phyloP scores from a whole-genome alignment of 2,329 filamentous ascomycete genomes.

The Colletotrichum sp. region DNA sequence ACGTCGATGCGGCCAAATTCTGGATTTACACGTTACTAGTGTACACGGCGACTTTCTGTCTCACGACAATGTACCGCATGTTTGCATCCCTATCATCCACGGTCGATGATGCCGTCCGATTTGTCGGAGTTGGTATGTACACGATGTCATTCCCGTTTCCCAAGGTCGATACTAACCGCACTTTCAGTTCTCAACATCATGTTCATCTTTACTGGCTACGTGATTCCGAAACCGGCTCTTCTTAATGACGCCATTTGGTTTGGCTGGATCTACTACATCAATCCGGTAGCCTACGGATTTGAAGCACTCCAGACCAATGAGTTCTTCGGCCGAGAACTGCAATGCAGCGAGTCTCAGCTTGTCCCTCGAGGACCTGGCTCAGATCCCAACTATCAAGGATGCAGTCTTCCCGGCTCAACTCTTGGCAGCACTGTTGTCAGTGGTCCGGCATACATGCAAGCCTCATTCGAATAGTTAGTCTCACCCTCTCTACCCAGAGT shows the following conservation, averaged over 20 bases:
- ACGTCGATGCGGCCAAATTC: slow-evolving; percentile 18
- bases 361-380: slow-evolving; percentile 49
- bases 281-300: slow-evolving; percentile 69
- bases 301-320: slow-evolving; percentile 64
- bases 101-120: slow-evolving; percentile 65
- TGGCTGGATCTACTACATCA: slow-evolving; percentile 70
- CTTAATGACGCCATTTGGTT: slow-evolving; percentile 70
- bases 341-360: slow-evolving; percentile 47
- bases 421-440: slow-evolving; percentile 52
- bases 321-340: slow-evolving; percentile 57
- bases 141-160: background rate
- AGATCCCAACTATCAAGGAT: slow-evolving; percentile 54
- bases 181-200: slow-evolving; percentile 60
- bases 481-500: background rate
- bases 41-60: slow-evolving; percentile 14
- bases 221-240: slow-evolving; percentile 62
- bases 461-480: slow-evolving; percentile 54
- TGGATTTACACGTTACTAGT: slow-evolving; percentile 17
- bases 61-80: slow-evolving; percentile 22
- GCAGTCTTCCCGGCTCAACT: slow-evolving; percentile 56
- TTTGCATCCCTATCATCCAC: slow-evolving; percentile 64
- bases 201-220: slow-evolving; percentile 72
- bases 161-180: slow-evolving; percentile 23
- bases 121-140: slow-evolving; percentile 18
- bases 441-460: slow-evolving; percentile 60